Percentiles rank a stretch among this genome's conserved stretches.
Evolutionary conservation across 1,284 basidiomycete species (phyloP).

Genomic region (Cerioporus squamosus): DNA sequence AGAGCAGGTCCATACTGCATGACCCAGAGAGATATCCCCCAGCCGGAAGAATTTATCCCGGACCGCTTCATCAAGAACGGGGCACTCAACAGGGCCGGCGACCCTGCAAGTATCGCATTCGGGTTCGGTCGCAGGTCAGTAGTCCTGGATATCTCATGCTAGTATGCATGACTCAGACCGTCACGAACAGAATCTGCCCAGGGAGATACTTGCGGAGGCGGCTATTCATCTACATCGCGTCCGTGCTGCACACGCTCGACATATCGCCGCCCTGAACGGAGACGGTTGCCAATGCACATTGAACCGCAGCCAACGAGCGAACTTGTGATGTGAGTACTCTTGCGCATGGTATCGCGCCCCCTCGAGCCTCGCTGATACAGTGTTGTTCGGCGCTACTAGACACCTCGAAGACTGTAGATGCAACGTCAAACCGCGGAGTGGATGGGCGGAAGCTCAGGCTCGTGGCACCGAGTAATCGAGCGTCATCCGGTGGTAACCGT

Average conservation of each 20-base stretch:
- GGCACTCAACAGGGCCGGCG: background rate
- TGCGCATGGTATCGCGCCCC: too few relatives aligned
- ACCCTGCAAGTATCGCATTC: slow-evolving; percentile 22
- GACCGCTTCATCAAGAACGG: background rate
- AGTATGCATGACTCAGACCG: too few relatives aligned
- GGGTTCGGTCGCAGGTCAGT: slow-evolving; percentile 11
- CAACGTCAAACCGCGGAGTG: too few relatives aligned
- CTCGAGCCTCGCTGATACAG: too few relatives aligned
- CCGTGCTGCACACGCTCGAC: background rate
- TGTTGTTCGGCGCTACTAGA: too few relatives aligned
- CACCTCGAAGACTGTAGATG: too few relatives aligned
- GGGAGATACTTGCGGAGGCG: slow-evolving; percentile 1
- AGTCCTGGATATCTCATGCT: background rate
- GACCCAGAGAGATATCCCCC: slow-evolving; percentile 11
- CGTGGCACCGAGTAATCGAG: too few relatives aligned
- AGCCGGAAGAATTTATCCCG: slow-evolving; percentile 14
- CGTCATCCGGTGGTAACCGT: too few relatives aligned
- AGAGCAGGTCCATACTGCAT: slow-evolving; percentile 19
- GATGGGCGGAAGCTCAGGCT: too few relatives aligned
- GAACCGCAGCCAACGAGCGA: background rate
- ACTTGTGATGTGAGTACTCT: too few relatives aligned
- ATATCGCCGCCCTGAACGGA: background rate
- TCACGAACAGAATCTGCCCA: slow-evolving; percentile 1
- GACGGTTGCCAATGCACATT: background rate
- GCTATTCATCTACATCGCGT: slow-evolving; percentile 1